Evolutionary conservation across 768 basidiomycete genomes (phyloP).

Genomic region (Rhodotorula kratochvilovae): DNA sequence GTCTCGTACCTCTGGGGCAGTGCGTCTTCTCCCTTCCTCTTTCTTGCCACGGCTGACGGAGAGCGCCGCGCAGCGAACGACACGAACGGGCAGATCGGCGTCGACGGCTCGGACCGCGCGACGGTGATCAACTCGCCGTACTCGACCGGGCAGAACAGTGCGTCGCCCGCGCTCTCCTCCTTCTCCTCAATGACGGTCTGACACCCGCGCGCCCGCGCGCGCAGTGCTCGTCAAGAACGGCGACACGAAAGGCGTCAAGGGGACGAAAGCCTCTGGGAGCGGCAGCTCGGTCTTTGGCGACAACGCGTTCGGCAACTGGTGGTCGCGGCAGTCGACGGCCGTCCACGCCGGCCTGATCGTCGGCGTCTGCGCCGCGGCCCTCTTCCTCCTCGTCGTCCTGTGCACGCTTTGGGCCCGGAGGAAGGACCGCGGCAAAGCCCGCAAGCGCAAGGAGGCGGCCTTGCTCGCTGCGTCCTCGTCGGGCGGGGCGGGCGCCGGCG

Average conservation of each 20-base stretch:
- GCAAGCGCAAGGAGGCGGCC: neutral
- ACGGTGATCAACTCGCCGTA: slow-evolving; percentile 34
- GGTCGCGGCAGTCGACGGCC: slow-evolving; percentile 16
- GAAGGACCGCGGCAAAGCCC: slow-evolving; percentile 4
- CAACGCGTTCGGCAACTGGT: slow-evolving; percentile 34
- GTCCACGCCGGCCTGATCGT: slow-evolving; percentile 31
- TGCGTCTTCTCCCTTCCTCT: slow-evolving; percentile 1
- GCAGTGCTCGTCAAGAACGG: slow-evolving; percentile 37
- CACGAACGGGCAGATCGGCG: slow-evolving; percentile 29
- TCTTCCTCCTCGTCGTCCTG: slow-evolving; percentile 28
- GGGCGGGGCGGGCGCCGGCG: no score
- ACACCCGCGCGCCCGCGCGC: neutral
- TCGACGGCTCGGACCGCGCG: slow-evolving; percentile 11
- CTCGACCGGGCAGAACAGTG: slow-evolving; percentile 36
- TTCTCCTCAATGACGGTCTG: neutral
- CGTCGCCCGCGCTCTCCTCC: neutral
- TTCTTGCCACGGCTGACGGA: neutral
- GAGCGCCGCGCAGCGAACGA: slow-evolving; percentile 23
- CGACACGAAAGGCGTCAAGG: slow-evolving; percentile 28
- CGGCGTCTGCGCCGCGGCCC: slow-evolving; percentile 20
- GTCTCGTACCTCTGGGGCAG: slow-evolving; percentile 32
- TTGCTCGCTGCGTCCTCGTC: no score
- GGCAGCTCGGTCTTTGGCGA: slow-evolving; percentile 14
- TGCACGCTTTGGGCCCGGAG: slow-evolving; percentile 32
- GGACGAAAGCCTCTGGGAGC: neutral